Evolutionary conservation across 495 filamentous ascomycete species (phyloP), one percentile per base, ranked within the genome.

Genomic region (Penicillium mononematosum): DNA sequence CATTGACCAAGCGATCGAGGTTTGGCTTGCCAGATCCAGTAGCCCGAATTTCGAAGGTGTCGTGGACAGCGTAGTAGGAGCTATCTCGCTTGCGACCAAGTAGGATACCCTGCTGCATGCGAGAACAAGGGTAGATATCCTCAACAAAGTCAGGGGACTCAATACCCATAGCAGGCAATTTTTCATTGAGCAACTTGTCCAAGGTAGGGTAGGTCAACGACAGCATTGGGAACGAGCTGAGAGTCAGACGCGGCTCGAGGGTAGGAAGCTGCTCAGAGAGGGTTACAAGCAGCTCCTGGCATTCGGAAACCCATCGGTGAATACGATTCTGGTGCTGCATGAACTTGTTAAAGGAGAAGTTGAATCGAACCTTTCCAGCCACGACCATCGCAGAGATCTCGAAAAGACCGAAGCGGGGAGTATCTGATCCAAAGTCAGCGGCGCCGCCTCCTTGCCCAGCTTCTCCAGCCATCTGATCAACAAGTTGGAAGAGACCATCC

Each of bases 81-180:
- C 77, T 78, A 44, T 83, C 72, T 32, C 82, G 72, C 25, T 79
- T 71, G 11, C 81, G 83, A 49, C 83, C 84, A 36, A 88, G 79
- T 9, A 90, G 62, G 19, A 90, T 81, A 34, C 81, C 86, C 59
- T 88, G 80, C 59, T 91, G 88, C 64, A 87, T 84, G 2, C 81
- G 80, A 8, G 86, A 85, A 53, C 83, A 86, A 4, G 85, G 85
- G 56, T 88, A 89, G 19, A 81, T 79, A 51, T 85, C 82, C 64
- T 90, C 82, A 7, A 84, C 59, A n/a, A 75, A 58, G 6, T 71
- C 67, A 3, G 75, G 25, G 6, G 74, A 71, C 0, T 55, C 47
- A 0, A 88, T 70, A 6, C 79, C 79, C 14, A 86, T 66, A 6
- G 66, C 61, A 0, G 79, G 74, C 0, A 89, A 57, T 48, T 63